phyloP scores from a whole-genome alignment of 805 yeast genomes.

The Saturnispora silvae region DNA sequence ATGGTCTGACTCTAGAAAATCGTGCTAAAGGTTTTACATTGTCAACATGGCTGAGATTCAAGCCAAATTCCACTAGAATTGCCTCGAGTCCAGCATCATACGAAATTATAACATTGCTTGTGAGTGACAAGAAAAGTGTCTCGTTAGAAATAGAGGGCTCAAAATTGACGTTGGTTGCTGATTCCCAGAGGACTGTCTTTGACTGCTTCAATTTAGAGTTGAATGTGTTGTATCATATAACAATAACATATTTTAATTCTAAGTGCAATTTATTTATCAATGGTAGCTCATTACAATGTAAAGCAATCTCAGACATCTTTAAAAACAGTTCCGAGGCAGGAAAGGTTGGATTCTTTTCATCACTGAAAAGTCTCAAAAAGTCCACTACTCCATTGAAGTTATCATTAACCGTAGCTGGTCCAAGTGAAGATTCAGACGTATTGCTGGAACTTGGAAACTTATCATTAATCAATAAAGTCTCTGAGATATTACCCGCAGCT shows the following conservation, averaged over 20 bases:
- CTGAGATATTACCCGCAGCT: conserved; percentile 7
- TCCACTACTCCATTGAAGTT: not conserved
- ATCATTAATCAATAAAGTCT: conserved; percentile 22
- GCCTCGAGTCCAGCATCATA: too few relatives aligned
- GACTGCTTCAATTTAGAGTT: conserved; percentile 6
- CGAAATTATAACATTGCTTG: too few relatives aligned
- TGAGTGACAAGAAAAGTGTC: too few relatives aligned
- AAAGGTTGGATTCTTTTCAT: conserved; percentile 1
- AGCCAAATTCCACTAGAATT: too few relatives aligned
- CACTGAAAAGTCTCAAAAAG: not conserved
- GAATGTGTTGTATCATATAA: conserved; percentile 1
- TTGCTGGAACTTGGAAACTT: conserved; percentile 11
- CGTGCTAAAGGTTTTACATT: conserved; percentile 16
- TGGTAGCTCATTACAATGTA: conserved; percentile 2
- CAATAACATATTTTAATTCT: conserved; percentile 1
- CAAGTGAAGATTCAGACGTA: not conserved
- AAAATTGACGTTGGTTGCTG: not conserved
- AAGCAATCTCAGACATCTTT: not conserved
- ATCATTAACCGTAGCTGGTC: not conserved
- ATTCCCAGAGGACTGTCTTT: not conserved
- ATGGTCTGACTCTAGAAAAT: conserved; percentile 10
- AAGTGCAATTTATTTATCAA: conserved; percentile 2
- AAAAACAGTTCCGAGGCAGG: not conserved
- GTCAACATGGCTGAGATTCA: conserved; percentile 19
- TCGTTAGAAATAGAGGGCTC: too few relatives aligned